phyloP scores from a whole-genome alignment of 805 yeast species.

The Maudiozyma turicensis region DNA sequence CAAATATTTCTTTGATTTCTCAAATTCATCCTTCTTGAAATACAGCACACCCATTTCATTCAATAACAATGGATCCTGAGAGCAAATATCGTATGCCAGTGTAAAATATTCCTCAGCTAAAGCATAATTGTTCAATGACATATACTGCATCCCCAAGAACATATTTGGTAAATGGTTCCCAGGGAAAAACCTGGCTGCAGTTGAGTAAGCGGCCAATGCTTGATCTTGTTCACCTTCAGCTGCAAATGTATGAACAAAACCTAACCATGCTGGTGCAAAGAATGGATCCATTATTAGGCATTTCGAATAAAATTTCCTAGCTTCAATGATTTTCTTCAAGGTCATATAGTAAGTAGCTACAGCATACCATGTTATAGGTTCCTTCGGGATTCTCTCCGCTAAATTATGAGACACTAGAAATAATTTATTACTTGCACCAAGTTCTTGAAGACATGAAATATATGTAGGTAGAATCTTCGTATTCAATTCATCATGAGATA shows the following conservation, averaged over 20 bases:
- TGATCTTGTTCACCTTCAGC: slow-evolving; percentile 99
- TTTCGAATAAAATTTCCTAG: slow-evolving; percentile 78
- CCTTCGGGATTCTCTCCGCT: slow-evolving; percentile 74
- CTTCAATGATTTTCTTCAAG: slow-evolving; percentile 63
- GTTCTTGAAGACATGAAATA: slow-evolving; percentile 74
- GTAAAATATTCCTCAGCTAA: slow-evolving; percentile 79
- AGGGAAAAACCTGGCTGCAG: slow-evolving; percentile 84
- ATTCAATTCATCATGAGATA: slow-evolving; percentile 57
- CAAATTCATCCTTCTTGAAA: slow-evolving; percentile 62
- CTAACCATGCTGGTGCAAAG: slow-evolving; percentile 95
- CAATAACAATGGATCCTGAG: slow-evolving; percentile 74
- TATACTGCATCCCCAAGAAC: slow-evolving; percentile 92
- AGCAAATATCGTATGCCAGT: slow-evolving; percentile 68
- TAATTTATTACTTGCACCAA: slow-evolving; percentile 71
- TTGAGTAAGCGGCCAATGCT: slow-evolving; percentile 93
- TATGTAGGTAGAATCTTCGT: slow-evolving; percentile 66
- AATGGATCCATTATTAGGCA: slow-evolving; percentile 83
- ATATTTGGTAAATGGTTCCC: slow-evolving; percentile 85
- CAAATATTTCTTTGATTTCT: slow-evolving; percentile 61
- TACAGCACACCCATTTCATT: slow-evolving; percentile 91
- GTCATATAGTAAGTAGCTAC: slow-evolving; percentile 84
- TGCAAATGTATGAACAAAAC: slow-evolving; percentile 96
- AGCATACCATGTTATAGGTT: slow-evolving; percentile 82
- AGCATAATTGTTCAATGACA: slow-evolving; percentile 73
- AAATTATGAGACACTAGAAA: slow-evolving; percentile 75